Conservation (phyloP, 177 flowering plant genomes). For the Vitis hybrid region DNA sequence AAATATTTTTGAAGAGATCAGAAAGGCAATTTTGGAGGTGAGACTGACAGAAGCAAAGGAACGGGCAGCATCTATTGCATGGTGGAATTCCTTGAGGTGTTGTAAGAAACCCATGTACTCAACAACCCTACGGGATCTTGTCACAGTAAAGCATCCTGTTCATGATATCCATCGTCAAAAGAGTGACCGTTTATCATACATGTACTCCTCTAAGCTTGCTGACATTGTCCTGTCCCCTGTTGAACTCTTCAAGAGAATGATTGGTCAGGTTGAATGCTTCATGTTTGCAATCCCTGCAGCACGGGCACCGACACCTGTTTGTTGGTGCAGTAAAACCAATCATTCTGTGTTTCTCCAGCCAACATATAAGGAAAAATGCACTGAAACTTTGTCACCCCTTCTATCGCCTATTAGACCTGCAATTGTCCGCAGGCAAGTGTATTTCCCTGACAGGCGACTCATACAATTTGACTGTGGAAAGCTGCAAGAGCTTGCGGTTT, state of each 20-base stretch:
- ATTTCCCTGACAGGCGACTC: constrained; percentile 95
- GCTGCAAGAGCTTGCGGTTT: constrained; percentile 86
- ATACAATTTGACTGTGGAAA: constrained; percentile 99
- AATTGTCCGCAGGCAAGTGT: constrained; percentile 86
- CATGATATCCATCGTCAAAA: constrained; percentile 55
- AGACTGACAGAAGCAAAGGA: constrained; percentile 70
- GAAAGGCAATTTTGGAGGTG: constrained; percentile 67
- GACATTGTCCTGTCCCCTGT: constrained; percentile 78
- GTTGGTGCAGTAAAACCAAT: constrained; percentile 80
- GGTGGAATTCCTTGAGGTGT: constrained; percentile 98
- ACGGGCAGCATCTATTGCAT: constrained; percentile 79
- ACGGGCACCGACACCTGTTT: constrained; percentile 73
- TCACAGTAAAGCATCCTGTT: constrained; percentile 68
- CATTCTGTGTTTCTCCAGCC: constrained; percentile 59
- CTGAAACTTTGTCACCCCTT: constrained; percentile 63
- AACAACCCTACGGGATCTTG: constrained; percentile 56
- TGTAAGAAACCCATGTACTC: constrained; percentile 75
- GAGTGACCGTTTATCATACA: constrained; percentile 46
- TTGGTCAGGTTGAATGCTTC: constrained; percentile 75
- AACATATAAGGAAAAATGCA: constrained; percentile 51
- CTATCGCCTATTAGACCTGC: constrained; percentile 90
- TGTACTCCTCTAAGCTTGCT: constrained; percentile 74
- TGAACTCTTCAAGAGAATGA: constrained; percentile 70
- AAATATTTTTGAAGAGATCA: constrained; percentile 84
- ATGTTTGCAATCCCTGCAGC: constrained; percentile 99